Percentiles rank a stretch among this genome's conserved stretches.
Evolutionary conservation across 2,329 filamentous ascomycete species (phyloP).

Genomic region (Fusarium sp.): DNA sequence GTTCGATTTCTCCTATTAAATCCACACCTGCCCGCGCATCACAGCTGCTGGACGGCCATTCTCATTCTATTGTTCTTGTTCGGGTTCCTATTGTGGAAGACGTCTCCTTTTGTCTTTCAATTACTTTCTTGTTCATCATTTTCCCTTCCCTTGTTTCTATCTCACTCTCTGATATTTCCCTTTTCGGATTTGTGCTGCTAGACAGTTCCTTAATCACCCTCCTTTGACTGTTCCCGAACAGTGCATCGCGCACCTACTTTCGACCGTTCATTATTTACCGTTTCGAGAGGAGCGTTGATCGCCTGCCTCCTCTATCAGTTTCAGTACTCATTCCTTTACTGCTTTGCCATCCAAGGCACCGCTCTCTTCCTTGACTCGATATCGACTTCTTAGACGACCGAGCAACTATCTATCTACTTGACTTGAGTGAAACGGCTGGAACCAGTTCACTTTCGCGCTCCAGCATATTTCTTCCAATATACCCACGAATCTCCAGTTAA

Average conservation of each 20-base stretch:
- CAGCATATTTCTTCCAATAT: conserved; percentile 24
- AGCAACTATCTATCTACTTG: conserved; percentile 17
- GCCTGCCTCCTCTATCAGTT: conserved; percentile 40
- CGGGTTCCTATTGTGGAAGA: conserved; percentile 43
- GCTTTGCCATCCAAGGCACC: conserved; percentile 21
- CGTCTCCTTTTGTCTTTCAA: conserved; percentile 41
- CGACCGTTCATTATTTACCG: conserved; percentile 36
- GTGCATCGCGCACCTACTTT: conserved; percentile 26
- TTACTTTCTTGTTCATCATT: conserved; percentile 40
- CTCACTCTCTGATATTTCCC: conserved; percentile 19
- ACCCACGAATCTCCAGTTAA: conserved; percentile 23
- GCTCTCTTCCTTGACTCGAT: conserved; percentile 24
- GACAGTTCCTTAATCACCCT: conserved; percentile 45
- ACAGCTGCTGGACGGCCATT: conserved; percentile 41
- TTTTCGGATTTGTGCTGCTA: conserved; percentile 39
- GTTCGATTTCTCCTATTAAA: conserved; percentile 45
- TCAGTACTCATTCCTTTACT: conserved; percentile 33
- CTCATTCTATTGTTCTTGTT: conserved; percentile 41
- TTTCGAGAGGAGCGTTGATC: conserved; percentile 49
- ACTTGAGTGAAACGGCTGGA: conserved; percentile 46
- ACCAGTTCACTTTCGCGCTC: conserved; percentile 43
- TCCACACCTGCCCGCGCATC: conserved; percentile 33
- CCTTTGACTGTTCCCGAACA: conserved; percentile 34
- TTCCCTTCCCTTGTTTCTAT: conserved; percentile 17
- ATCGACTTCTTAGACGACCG: conserved; percentile 37